Conservation (phyloP, 1,284 basidiomycete genomes). For the Anthracocystis setariae region DNA sequence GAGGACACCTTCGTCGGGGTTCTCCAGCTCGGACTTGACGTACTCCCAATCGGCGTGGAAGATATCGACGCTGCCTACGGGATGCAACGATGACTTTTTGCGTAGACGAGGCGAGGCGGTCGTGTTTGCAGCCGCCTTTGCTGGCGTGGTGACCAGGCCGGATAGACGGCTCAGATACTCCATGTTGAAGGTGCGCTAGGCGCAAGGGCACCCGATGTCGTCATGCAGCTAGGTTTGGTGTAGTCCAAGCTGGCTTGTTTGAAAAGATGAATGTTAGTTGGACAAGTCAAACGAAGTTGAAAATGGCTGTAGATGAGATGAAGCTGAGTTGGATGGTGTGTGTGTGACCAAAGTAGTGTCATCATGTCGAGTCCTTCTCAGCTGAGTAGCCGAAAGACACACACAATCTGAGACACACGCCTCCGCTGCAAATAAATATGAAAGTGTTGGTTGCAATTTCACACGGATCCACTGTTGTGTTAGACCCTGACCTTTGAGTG, state of each 20-base stretch:
- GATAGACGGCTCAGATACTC: slow-evolving; percentile 50
- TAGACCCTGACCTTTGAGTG: too few relatives aligned
- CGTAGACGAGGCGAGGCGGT: slow-evolving; percentile 29
- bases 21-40: slow-evolving; percentile 70
- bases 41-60: slow-evolving; percentile 48
- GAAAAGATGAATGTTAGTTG: background rate
- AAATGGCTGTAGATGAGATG: background rate
- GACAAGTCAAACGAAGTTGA: background rate
- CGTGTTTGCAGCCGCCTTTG: slow-evolving; percentile 30
- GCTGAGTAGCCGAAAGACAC: slow-evolving; percentile 2
- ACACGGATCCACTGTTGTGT: background rate
- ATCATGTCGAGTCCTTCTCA: background rate
- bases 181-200: slow-evolving; percentile 32
- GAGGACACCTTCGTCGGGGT: slow-evolving; percentile 84
- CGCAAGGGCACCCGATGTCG: background rate
- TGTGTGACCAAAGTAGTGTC: slow-evolving; percentile 3
- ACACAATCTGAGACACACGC: background rate
- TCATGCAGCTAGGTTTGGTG: slow-evolving; percentile 5
- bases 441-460: slow-evolving; percentile 20
- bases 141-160: slow-evolving; percentile 40
- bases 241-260: background rate
- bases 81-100: slow-evolving; percentile 41
- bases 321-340: slow-evolving; percentile 3
- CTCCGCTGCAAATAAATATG: background rate
- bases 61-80: slow-evolving; percentile 44